A percentile compares a stretch with the other conserved stretches of the same genome.
These are phyloP conservation scores for Vanilla planifolia DNA, from an alignment of 106 monocot genomes.

Conservation along the genomic window DNA sequence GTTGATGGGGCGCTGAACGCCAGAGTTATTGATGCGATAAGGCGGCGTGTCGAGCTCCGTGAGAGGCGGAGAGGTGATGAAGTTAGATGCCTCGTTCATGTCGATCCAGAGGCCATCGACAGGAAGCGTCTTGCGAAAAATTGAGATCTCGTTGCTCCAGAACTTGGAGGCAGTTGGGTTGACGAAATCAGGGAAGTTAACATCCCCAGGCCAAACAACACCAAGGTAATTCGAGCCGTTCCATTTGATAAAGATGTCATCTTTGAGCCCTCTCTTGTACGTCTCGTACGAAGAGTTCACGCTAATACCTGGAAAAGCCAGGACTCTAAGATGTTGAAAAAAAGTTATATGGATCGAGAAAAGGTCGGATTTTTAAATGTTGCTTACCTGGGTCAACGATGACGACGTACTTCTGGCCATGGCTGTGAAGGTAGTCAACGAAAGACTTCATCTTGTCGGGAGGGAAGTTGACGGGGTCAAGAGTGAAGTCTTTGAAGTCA, in stretches of 20 bases:
- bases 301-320: constrained; percentile 84
- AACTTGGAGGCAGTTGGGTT: constrained; percentile 44
- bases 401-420: constrained; percentile 69
- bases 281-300: constrained; percentile 42
- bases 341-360: no score
- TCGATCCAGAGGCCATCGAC: constrained; percentile 85
- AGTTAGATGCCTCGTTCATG: constrained; percentile 84
- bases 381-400: constrained; percentile 67
- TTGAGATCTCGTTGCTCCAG: constrained; percentile 50
- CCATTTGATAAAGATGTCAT: constrained; percentile 41
- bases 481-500: constrained; percentile 68
- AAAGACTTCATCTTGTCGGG: constrained; percentile 39
- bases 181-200: constrained; percentile 70
- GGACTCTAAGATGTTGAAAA: no score
- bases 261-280: constrained; percentile 32
- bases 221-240: constrained; percentile 36
- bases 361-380: background rate
- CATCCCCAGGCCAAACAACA: constrained; percentile 56
- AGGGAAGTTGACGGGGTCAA: constrained; percentile 69
- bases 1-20: constrained; percentile 22
- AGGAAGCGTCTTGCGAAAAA: constrained; percentile 37
- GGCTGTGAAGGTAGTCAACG: constrained; percentile 43
- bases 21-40: constrained; percentile 52
- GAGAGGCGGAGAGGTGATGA: constrained; percentile 31
- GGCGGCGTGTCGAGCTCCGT: constrained; percentile 48